A percentile compares a stretch with the other conserved stretches of the same genome.
These are phyloP conservation scores for Phytopythium vexans DNA, from an alignment of 352 stramenopile genomes.

Conservation along the genomic window DNA sequence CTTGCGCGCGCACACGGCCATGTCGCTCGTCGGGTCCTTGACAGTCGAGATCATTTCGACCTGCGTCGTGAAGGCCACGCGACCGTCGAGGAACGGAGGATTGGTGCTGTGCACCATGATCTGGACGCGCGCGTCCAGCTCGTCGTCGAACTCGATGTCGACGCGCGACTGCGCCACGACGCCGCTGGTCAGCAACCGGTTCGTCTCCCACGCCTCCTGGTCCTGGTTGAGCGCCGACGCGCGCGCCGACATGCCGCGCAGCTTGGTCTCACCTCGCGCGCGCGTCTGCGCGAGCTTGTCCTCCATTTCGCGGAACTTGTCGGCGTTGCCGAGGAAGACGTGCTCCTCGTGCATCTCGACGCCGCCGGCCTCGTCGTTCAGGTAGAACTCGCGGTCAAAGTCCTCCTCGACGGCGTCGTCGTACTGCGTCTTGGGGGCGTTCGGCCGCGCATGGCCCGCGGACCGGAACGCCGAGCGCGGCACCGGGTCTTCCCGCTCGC, in stretches of 20 bases:
- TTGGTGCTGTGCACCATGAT: slow-evolving; percentile 98
- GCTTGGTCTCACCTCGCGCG: slow-evolving; percentile 83
- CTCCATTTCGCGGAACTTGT: slow-evolving; percentile 91
- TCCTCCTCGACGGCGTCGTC: slow-evolving; percentile 85
- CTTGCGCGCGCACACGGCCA: slow-evolving; percentile 93
- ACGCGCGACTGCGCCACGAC: slow-evolving; percentile 79
- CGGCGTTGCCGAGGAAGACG: slow-evolving; percentile 89
- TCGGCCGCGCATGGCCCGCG: slow-evolving; percentile 8
- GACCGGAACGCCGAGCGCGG: too few species aligned
- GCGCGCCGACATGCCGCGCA: slow-evolving; percentile 87
- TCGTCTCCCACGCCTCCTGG: slow-evolving; percentile 98
- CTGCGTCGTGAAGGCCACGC: slow-evolving; percentile 95
- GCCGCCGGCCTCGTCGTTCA: slow-evolving; percentile 85
- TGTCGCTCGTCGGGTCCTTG: slow-evolving; percentile 94
- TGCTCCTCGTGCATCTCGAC: slow-evolving; percentile 59
- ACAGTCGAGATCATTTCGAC: slow-evolving; percentile 95
- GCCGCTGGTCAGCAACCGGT: slow-evolving; percentile 93
- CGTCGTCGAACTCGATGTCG: slow-evolving; percentile 90
- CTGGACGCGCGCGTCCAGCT: slow-evolving; percentile 93
- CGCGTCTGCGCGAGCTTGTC: slow-evolving; percentile 82
- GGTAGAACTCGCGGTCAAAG: slow-evolving; percentile 95
- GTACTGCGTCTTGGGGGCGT: slow-evolving; percentile 74
- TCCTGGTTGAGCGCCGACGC: slow-evolving; percentile 93
- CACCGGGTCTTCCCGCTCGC: too few species aligned
- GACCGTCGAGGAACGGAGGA: slow-evolving; percentile 95